Conservation (phyloP, 306 rosid genomes). For the Morella rubra region DNA sequence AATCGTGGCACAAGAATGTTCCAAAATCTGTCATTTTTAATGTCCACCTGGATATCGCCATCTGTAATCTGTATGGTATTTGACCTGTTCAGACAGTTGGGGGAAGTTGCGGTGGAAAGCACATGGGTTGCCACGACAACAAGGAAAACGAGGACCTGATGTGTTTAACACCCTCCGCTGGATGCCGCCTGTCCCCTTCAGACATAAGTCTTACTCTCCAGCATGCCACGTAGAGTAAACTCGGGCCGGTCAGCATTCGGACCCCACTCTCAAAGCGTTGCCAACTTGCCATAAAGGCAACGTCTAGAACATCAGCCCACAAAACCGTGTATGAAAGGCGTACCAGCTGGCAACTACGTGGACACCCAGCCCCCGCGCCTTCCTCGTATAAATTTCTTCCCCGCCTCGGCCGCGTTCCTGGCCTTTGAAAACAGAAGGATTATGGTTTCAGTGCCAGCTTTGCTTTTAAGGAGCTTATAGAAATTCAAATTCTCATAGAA, state of each 20-base stretch:
- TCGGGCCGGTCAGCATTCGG: neutral
- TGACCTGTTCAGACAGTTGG: neutral
- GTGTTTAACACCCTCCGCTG: too few relatives aligned
- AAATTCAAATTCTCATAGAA: neutral
- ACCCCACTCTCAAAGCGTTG: neutral
- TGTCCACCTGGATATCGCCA: too few relatives aligned
- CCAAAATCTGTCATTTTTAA: too few relatives aligned
- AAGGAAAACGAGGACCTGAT: neutral
- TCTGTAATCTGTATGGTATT: neutral
- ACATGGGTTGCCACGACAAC: neutral
- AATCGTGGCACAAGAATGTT: too few relatives aligned
- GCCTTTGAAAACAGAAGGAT: neutral
- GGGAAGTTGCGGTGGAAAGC: neutral
- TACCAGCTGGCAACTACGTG: neutral
- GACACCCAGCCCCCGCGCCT: neutral
- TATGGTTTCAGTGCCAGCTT: too few relatives aligned
- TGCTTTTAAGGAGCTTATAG: too few relatives aligned
- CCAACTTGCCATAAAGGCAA: neutral
- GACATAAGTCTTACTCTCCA: neutral
- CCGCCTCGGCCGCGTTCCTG: neutral
- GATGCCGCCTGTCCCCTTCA: neutral
- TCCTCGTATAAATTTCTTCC: neutral
- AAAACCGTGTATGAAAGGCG: neutral
- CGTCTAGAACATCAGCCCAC: neutral
- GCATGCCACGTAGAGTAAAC: neutral